These are phyloP conservation scores for Metschnikowia vanudenii DNA, from an alignment of 805 yeast genomes.

Conservation along the genomic window DNA sequence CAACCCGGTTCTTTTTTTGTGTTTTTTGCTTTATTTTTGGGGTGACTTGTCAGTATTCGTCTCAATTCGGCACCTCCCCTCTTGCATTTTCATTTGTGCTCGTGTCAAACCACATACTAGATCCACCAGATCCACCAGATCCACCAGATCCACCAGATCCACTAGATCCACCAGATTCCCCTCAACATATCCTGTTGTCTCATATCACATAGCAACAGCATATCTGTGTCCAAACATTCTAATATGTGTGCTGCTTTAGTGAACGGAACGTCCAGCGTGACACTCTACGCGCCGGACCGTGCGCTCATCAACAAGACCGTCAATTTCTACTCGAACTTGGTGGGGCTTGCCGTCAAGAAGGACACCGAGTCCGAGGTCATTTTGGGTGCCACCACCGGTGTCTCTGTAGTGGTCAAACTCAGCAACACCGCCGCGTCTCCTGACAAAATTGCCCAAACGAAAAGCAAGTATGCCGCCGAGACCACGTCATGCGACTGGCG, in stretches of 20 bases:
- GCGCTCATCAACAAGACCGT: conserved; percentile 46
- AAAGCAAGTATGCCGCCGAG: conserved; percentile 13
- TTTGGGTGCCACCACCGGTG: conserved; percentile 23
- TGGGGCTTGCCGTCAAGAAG: conserved; percentile 29
- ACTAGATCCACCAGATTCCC: too few relatives aligned
- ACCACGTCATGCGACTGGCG: conserved; percentile 49
- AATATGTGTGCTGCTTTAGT: conserved; percentile 31
- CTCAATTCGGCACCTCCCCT: not conserved
- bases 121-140: too few relatives aligned
- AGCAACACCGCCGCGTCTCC: conserved; percentile 17
- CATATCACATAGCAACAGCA: too few relatives aligned
- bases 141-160: too few relatives aligned
- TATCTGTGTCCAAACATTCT: too few relatives aligned
- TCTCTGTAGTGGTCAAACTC: conserved; percentile 24
- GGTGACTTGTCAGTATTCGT: too few relatives aligned
- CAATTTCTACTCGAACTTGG: conserved; percentile 54
- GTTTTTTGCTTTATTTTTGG: not conserved
- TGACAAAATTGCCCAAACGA: conserved; percentile 20
- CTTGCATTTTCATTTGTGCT: too few relatives aligned
- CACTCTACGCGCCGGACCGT: conserved; percentile 51
- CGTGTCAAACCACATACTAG: too few relatives aligned
- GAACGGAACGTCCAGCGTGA: conserved; percentile 55
- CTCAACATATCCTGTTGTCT: too few relatives aligned
- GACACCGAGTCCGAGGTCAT: conserved; percentile 23
- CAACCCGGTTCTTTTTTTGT: not conserved